Percentiles rank a stretch among this genome's conserved stretches.
Evolutionary conservation across 805 yeast genomes (phyloP).

Genomic region (Candida insectorum): DNA sequence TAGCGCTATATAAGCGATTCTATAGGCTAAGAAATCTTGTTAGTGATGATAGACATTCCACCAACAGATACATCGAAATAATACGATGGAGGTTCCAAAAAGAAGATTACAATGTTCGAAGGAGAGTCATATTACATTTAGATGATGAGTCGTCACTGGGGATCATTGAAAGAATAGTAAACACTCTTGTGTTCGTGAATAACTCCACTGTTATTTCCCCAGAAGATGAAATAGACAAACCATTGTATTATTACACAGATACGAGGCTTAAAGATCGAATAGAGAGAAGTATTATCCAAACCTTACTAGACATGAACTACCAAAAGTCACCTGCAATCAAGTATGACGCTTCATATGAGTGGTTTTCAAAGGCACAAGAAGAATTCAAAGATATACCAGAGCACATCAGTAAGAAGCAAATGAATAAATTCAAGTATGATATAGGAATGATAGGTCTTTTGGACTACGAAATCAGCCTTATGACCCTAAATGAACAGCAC

Average conservation of each 20-base stretch:
- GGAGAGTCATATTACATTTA: slow-evolving; percentile 12
- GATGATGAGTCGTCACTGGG: slow-evolving; percentile 8
- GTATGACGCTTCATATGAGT: slow-evolving; percentile 20
- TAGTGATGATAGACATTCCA: slow-evolving; percentile 10
- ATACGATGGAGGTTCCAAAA: slow-evolving; percentile 25
- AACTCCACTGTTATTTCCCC: slow-evolving; percentile 24
- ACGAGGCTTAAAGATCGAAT: slow-evolving; percentile 13
- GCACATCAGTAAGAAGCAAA: slow-evolving; percentile 5
- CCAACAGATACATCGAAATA: slow-evolving; percentile 16
- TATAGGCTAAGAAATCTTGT: slow-evolving; percentile 27
- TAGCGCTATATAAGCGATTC: slow-evolving; percentile 33
- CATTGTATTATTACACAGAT: slow-evolving; percentile 16
- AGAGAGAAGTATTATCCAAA: slow-evolving; percentile 21
- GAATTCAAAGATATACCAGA: slow-evolving; percentile 5
- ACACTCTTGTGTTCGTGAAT: slow-evolving; percentile 28
- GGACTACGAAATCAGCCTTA: slow-evolving; percentile 21
- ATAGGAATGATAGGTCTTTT: slow-evolving; percentile 17
- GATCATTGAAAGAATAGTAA: slow-evolving; percentile 18
- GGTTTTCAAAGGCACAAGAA: slow-evolving; percentile 17
- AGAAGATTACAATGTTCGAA: slow-evolving; percentile 15
- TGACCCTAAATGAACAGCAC: slow-evolving; percentile 27
- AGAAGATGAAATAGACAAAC: slow-evolving; percentile 9
- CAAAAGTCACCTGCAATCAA: slow-evolving; percentile 20
- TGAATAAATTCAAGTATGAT: neutral
- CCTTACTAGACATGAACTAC: slow-evolving; percentile 22